phyloP scores from a whole-genome alignment of 345 rosid genomes.

The Syzygium oleosum region DNA sequence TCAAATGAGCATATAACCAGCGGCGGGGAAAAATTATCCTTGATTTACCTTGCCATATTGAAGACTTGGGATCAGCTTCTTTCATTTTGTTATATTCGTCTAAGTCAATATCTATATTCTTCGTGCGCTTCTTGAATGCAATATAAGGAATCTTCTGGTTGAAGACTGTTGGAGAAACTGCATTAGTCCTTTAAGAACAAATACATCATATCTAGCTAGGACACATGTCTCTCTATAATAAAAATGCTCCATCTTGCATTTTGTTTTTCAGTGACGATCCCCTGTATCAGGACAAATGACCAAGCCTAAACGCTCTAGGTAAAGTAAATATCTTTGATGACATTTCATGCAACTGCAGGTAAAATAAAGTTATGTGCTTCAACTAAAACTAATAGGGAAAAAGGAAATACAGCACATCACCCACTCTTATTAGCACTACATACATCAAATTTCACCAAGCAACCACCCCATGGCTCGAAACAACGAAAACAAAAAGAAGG shows the following conservation, averaged over 20 bases:
- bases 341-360: background rate
- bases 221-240: background rate
- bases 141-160: constrained; percentile 82
- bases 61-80: constrained; percentile 96
- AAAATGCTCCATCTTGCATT: background rate
- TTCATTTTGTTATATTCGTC: constrained; percentile 92
- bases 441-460: background rate
- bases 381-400: background rate
- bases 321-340: background rate
- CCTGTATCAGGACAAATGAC: background rate
- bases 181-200: background rate
- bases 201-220: background rate
- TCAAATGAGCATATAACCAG: background rate
- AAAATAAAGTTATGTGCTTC: background rate
- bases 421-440: background rate
- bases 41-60: constrained; percentile 75
- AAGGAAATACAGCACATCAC: background rate
- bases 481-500: background rate
- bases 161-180: constrained; percentile 40
- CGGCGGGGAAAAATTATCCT: background rate
- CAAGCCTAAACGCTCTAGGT: background rate
- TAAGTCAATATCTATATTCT: constrained; percentile 60
- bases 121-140: constrained; percentile 82
- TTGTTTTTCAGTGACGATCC: background rate
- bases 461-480: background rate